Evolutionary conservation across 441 rosid species (phyloP).

Genomic region (Pelargonium myrrhifolium): DNA sequence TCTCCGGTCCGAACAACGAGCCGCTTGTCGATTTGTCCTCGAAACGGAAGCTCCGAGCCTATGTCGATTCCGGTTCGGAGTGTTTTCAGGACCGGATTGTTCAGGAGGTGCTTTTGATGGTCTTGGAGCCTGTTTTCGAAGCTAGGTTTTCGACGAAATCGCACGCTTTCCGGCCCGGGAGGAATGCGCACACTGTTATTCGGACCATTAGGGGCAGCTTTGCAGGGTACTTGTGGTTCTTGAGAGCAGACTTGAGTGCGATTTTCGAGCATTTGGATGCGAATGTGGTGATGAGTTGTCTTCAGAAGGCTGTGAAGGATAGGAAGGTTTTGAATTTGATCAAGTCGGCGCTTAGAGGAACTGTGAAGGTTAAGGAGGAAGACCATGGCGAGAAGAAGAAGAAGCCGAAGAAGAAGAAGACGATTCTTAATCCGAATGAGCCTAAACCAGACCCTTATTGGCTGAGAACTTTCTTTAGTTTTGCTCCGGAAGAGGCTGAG

Average conservation of each 20-base stretch:
- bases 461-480: slow-evolving; percentile 77
- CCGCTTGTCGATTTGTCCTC: slow-evolving; percentile 36
- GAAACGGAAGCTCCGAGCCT: slow-evolving; percentile 44
- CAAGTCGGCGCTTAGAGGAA: slow-evolving; percentile 38
- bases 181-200: slow-evolving; percentile 83
- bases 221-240: slow-evolving; percentile 88
- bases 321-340: slow-evolving; percentile 59
- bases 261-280: slow-evolving; percentile 42
- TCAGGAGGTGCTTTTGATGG: slow-evolving; percentile 80
- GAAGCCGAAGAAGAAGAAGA: slow-evolving; percentile 59
- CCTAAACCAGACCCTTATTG: slow-evolving; percentile 96
- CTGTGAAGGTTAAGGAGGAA: slow-evolving; percentile 23
- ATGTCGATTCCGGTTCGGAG: slow-evolving; percentile 42
- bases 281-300: slow-evolving; percentile 44
- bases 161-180: slow-evolving; percentile 83
- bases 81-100: slow-evolving; percentile 89
- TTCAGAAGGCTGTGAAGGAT: slow-evolving; percentile 65
- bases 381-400: slow-evolving; percentile 26
- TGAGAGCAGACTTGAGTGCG: slow-evolving; percentile 70
- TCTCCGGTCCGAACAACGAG: slow-evolving; percentile 62
- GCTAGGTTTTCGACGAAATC: slow-evolving; percentile 62
- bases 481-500: slow-evolving; percentile 84
- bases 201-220: slow-evolving; percentile 81
- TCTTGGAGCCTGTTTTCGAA: slow-evolving; percentile 78
- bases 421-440: slow-evolving; percentile 67